Evolutionary conservation across 768 basidiomycete genomes (phyloP), one percentile per base, ranked within the genome.

Genomic region (Favolaschia claudopus): DNA sequence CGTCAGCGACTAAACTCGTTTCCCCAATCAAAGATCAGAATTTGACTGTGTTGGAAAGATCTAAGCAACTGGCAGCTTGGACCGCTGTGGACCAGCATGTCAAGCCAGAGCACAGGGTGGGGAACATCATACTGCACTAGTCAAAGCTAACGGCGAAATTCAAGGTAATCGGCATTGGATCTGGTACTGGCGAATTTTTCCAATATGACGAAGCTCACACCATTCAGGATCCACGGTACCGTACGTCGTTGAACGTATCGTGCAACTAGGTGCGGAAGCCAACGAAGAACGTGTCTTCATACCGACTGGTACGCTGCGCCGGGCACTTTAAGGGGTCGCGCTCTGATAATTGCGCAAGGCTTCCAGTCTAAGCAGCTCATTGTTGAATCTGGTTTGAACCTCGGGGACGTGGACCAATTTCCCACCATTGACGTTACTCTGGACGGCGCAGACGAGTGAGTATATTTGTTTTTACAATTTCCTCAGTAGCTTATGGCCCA

Each of bases 331-430:
- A 33, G 38, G n/a, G n/a, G n/a, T n/a, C n/a, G n/a, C 40, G 27
- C 32, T 62, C 36, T 66, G 29, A 15, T 46, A 39, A 19, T 36
- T 33, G 4, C 39, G 29, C 7, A 60, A 82, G 93, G 96, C 20
- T 99, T 99, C 76, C 97, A 99, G 76, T 95, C 93, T 15, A 96
- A 95, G 71, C 89, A 97, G 69, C 86, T 99, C 58, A 99, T 99
- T 70, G 88, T 98, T 50, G 80, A 82, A 40, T 87, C 88, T 24
- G 84, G 87, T 7, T 79, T 97, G 14, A 84, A 74, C 29, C 84
- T 97, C 5, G 96, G 95, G 31, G 96, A 97, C 69, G 87, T 95
- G 14, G 91, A 95, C 69, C 89, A 95, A 71, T 95, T 91, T 74
- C 89, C 91, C 5, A 79, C 81, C 2, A 89, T 99, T 52, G 97